These are phyloP conservation scores for Diaporthe sp. DNA, from an alignment of 2,329 filamentous ascomycete genomes.

Conservation along the genomic window DNA sequence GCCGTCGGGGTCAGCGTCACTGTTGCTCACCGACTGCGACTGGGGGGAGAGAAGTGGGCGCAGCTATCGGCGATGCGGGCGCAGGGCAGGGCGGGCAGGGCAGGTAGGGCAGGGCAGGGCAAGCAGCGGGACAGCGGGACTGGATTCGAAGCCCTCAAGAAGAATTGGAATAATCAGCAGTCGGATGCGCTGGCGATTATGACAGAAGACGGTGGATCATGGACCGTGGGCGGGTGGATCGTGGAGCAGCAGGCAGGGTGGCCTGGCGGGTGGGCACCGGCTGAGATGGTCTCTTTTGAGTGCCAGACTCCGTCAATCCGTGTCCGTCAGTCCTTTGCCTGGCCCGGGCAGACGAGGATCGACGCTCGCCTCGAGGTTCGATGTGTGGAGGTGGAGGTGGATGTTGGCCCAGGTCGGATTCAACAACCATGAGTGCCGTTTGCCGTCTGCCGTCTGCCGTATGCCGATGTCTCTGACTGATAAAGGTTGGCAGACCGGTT, in stretches of 20 bases:
- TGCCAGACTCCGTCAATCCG: background rate
- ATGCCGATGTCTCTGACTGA: background rate
- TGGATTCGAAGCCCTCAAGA: slow-evolving; percentile 23
- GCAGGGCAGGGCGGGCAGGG: background rate
- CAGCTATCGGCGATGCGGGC: slow-evolving; percentile 23
- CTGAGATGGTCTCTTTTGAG: slow-evolving; percentile 11
- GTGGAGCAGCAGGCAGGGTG: slow-evolving; percentile 27
- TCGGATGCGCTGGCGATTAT: slow-evolving; percentile 25
- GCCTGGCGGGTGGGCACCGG: slow-evolving; percentile 20
- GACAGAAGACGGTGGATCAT: slow-evolving; percentile 27
- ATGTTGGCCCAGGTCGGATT: background rate
- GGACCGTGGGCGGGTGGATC: slow-evolving; percentile 23
- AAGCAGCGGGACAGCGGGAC: background rate
- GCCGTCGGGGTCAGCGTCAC: background rate
- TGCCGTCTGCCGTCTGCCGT: background rate
- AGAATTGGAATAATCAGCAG: slow-evolving; percentile 22
- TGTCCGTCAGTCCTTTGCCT: slow-evolving; percentile 2
- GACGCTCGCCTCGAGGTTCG: slow-evolving; percentile 2
- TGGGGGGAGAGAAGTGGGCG: background rate
- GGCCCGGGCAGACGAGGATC: slow-evolving; percentile 5
- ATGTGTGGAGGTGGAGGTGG: background rate
- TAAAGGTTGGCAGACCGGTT: background rate
- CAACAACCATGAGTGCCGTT: background rate
- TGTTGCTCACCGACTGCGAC: slow-evolving; percentile 1
- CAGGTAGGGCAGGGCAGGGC: background rate